Evolutionary conservation across 345 rosid species (phyloP), one percentile per base, ranked within the genome.

Genomic region (Euphorbia peplus): DNA sequence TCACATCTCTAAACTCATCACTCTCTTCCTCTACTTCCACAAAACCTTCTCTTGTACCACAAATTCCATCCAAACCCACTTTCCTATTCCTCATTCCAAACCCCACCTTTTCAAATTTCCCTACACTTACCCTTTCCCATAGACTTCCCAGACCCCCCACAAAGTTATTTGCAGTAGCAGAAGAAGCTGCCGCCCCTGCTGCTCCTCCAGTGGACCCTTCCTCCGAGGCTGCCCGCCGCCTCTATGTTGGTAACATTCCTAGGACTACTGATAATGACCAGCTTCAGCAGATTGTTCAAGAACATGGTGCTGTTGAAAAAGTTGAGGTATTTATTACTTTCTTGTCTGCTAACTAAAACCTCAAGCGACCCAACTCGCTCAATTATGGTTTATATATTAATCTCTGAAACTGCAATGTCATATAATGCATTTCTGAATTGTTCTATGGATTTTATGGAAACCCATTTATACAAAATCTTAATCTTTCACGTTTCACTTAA

Each of bases 241-340:
- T 91, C 30, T 91, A 86, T 68, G 30, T 89, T 37, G 91, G 96
- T 0, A 93, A 91, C 83, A 89, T 93, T 74, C 97, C 98, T 28
- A 85, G 96, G 74, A 88, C 73, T 0, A 54, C 86, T 3, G 50
- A 71, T 48, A 83, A 78, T 63, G 90, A 83, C 2, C 86, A 89
- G 74, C 96, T 93, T 62, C 59, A 69, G 4, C 76, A 75, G 70
- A 81, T 90, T 70, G 89, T 93, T 44, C 85, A 82, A 67, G 91
- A 93, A 63, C 92, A 90, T 67, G 96, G 96, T 14, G 81, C 90
- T 60, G 86, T 88, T 42, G 95, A 89, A 67, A 85, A 87, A 77
- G 86, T 86, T 50, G 92, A 91, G 95, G 97, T 90, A 64, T 19
- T 71, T 66, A n/a, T n/a, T n/a, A n/a, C n/a, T n/a, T n/a, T n/a